Percentiles rank a stretch among this genome's conserved stretches.
Evolutionary conservation across 1,284 basidiomycete genomes (phyloP).

Genomic region (Mycena citricolor): DNA sequence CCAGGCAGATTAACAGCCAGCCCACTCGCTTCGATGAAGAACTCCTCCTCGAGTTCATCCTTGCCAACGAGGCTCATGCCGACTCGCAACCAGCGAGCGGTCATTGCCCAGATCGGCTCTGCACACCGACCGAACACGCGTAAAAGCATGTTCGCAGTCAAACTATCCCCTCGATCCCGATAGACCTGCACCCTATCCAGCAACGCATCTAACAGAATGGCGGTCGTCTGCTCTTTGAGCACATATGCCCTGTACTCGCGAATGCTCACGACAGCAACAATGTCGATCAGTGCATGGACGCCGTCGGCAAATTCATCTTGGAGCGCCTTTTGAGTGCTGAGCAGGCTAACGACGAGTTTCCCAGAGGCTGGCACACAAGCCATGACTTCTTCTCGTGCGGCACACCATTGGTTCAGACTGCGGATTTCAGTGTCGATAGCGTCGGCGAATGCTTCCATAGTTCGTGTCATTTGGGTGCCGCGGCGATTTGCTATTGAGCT

Average conservation of each 20-base stretch:
- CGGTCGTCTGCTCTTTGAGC: conserved; percentile 44
- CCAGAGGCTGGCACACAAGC: conserved; percentile 48
- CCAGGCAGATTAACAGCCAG: conserved; percentile 49
- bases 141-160: conserved; percentile 55
- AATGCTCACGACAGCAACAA: conserved; percentile 36
- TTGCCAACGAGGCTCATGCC: conserved; percentile 61
- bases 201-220: conserved; percentile 64
- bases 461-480: conserved; percentile 61
- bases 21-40: conserved; percentile 76
- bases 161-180: conserved; percentile 52
- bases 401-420: conserved; percentile 68
- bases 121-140: conserved; percentile 62
- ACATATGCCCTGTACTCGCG: conserved; percentile 32
- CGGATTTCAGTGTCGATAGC: conserved; percentile 63
- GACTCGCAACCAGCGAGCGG: conserved; percentile 70
- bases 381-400: conserved; percentile 64
- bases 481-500: too few relatives aligned
- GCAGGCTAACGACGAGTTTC: conserved; percentile 61
- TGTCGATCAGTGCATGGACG: conserved; percentile 54
- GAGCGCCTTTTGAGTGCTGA: conserved; percentile 60
- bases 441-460: conserved; percentile 80
- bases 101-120: conserved; percentile 73
- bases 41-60: conserved; percentile 66
- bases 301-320: conserved; percentile 54
- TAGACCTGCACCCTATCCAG: conserved; percentile 54